Conservation (phyloP, 2,329 filamentous ascomycete genomes). For the Ophiocordyceps polyrhachis-furcata region DNA sequence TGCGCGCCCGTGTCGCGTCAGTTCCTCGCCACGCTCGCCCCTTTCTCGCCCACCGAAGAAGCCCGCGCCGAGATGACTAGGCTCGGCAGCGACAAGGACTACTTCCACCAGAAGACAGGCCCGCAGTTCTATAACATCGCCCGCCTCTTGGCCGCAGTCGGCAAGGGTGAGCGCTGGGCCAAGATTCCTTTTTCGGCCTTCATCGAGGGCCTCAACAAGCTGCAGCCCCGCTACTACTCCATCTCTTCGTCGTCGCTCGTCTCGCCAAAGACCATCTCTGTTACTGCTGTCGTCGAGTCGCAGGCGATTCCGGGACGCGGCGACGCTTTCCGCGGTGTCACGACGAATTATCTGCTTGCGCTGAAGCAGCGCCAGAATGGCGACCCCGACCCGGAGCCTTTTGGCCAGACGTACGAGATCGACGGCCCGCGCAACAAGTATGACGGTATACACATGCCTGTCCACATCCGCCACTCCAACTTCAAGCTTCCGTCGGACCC, state of each 20-base stretch:
- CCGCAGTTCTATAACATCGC: slow-evolving; percentile 77
- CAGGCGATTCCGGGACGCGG: slow-evolving; percentile 58
- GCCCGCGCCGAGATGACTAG: slow-evolving; percentile 76
- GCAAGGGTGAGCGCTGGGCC: slow-evolving; percentile 58
- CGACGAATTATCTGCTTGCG: slow-evolving; percentile 89
- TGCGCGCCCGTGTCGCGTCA: slow-evolving; percentile 91
- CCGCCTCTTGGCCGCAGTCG: slow-evolving; percentile 57
- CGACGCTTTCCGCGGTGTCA: slow-evolving; percentile 76
- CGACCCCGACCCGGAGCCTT: slow-evolving; percentile 61
- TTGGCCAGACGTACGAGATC: slow-evolving; percentile 73
- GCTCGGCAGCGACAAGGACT: slow-evolving; percentile 83
- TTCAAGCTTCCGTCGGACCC: slow-evolving; percentile 97
- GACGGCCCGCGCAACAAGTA: slow-evolving; percentile 90
- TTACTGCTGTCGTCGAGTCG: slow-evolving; percentile 87
- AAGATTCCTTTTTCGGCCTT: slow-evolving; percentile 85
- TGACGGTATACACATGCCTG: slow-evolving; percentile 82
- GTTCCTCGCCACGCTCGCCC: slow-evolving; percentile 69
- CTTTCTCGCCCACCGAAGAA: slow-evolving; percentile 73
- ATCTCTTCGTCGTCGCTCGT: slow-evolving; percentile 94
- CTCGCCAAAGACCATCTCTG: slow-evolving; percentile 84
- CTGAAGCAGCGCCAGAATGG: slow-evolving; percentile 94
- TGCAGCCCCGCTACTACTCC: slow-evolving; percentile 97
- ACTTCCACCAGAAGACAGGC: slow-evolving; percentile 75
- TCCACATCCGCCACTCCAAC: slow-evolving; percentile 94
- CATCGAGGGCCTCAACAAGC: slow-evolving; percentile 83